phyloP scores from a whole-genome alignment of 2,329 filamentous ascomycete genomes.

The Colletotrichum australisinense region DNA sequence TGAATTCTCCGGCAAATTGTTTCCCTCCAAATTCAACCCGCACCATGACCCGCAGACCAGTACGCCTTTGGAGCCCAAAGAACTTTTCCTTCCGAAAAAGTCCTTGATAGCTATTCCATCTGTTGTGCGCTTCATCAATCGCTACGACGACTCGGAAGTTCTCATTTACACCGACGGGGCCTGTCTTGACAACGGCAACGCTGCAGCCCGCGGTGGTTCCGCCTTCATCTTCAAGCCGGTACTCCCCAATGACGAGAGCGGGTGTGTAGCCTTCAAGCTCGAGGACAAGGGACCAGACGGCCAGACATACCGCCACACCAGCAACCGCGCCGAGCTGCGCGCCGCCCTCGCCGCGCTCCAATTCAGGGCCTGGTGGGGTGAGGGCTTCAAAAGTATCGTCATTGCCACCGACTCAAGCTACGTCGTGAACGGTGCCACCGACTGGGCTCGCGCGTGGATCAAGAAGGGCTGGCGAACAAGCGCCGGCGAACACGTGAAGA shows the following conservation, averaged over 20 bases:
- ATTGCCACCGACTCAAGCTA: conserved; percentile 67
- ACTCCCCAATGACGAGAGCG: conserved; percentile 5
- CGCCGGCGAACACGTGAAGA: conserved; percentile 52
- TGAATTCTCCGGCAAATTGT: no score
- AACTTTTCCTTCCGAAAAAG: no score
- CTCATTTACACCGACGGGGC: conserved; percentile 60
- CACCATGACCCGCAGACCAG: no score
- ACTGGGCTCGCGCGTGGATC: conserved; percentile 56
- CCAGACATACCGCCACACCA: conserved; percentile 51
- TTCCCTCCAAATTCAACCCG: no score
- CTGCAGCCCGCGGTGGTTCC: conserved; percentile 53
- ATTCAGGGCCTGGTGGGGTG: conserved; percentile 54
- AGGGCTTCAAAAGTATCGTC: conserved; percentile 55
- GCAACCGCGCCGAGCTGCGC: conserved; percentile 66
- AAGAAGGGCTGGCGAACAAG: conserved; percentile 56
- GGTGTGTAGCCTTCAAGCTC: conserved; percentile 46
- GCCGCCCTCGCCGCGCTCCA: conserved; percentile 63
- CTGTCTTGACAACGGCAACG: conserved; percentile 54
- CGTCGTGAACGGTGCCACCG: conserved; percentile 57
- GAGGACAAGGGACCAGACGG: conserved; percentile 57
- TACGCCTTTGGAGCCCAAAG: no score
- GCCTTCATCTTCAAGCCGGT: conserved; percentile 45
- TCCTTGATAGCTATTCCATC: no score
- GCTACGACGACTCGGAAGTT: conserved; percentile 41
- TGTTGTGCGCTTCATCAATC: conserved; percentile 45